Conservation (phyloP, 495 filamentous ascomycete species). For the Penicillium herquei region DNA sequence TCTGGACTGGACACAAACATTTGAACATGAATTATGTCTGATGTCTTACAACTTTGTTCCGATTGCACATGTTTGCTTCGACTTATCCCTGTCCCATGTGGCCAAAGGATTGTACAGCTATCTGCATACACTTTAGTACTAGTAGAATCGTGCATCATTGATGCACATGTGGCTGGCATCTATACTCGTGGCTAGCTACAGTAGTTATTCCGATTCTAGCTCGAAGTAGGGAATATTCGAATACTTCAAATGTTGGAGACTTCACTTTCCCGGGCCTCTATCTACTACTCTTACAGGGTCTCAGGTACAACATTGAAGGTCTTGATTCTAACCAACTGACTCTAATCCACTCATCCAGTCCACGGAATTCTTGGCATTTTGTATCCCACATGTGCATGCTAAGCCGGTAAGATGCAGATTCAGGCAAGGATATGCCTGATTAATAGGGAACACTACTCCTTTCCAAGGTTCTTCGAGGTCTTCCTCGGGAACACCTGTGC, state of each 20-base stretch:
- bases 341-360: background rate
- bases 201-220: too few species aligned
- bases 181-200: background rate
- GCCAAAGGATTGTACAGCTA: background rate
- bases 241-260: background rate
- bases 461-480: background rate
- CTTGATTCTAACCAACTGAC: too few species aligned
- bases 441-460: background rate
- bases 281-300: too few species aligned
- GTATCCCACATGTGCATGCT: background rate
- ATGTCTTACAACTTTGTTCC: too few species aligned
- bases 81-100: conserved; percentile 1
- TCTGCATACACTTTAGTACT: background rate
- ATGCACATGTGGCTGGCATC: background rate
- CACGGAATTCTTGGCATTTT: background rate
- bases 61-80: background rate
- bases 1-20: too few species aligned
- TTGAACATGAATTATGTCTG: too few species aligned
- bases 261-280: background rate
- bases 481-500: background rate
- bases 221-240: background rate
- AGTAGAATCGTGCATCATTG: background rate
- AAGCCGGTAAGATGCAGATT: conserved; percentile 2
- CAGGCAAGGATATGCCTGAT: conserved; percentile 1
- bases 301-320: too few species aligned